Percentiles rank a stretch among this genome's conserved stretches.
These are phyloP conservation scores for Stephania yunnanensis DNA, from an alignment of 164 flowering plant species.

Conservation along the genomic window DNA sequence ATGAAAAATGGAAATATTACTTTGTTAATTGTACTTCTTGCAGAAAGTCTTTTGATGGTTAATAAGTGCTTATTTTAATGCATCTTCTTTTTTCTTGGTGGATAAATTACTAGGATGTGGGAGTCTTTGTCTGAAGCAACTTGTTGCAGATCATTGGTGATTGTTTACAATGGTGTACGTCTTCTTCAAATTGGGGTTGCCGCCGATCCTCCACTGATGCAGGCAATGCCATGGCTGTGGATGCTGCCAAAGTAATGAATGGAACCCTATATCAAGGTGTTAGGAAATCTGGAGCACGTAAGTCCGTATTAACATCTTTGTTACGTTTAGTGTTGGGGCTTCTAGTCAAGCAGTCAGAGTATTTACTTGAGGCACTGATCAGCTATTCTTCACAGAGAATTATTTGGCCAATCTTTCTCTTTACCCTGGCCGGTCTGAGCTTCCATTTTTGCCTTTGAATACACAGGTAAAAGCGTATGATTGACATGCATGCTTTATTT, in stretches of 20 bases:
- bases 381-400: constrained; percentile 50
- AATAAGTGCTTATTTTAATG: constrained; percentile 1
- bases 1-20: no score
- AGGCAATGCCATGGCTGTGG: constrained; percentile 47
- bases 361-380: constrained; percentile 2
- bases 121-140: constrained; percentile 65
- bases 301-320: constrained; percentile 19
- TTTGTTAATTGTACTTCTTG: not conserved
- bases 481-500: not conserved
- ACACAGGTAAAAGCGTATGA: constrained; percentile 57
- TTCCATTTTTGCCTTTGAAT: constrained; percentile 85
- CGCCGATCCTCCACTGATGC: constrained; percentile 37
- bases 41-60: not conserved
- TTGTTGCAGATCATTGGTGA: constrained; percentile 78
- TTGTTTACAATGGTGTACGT: constrained; percentile 53
- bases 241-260: constrained; percentile 53
- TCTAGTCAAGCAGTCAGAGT: not conserved
- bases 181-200: constrained; percentile 79
- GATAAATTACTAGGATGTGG: constrained; percentile 61
- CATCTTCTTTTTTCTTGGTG: not conserved
- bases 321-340: not conserved
- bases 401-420: constrained; percentile 91
- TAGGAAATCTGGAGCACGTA: constrained; percentile 73
- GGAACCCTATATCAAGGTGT: constrained; percentile 65
- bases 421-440: constrained; percentile 86